Base-by-base conservation (phyloP, 768 basidiomycete genomes). In the Mycena vitilis region DNA sequence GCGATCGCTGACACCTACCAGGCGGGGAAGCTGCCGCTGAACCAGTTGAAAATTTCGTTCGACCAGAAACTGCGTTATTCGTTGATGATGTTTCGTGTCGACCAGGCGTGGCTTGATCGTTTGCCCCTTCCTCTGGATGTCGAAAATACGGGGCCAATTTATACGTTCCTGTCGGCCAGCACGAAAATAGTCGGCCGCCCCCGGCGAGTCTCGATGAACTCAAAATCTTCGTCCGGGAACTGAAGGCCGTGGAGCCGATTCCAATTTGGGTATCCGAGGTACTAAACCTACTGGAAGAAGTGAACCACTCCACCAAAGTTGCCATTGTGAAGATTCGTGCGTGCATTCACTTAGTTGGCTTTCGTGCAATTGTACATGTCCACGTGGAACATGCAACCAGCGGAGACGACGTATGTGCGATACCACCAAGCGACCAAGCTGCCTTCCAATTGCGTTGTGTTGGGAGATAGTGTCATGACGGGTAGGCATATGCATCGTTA, bases 391-490 rank as follows among this genome's bases (percentile, higher is more conserved):
- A 45, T 20, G 11, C 22, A 56, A 30, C 22, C 52, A 78, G 78
- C 77, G n/a, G 48, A 69, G 8, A 69, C 72, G 7, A 67, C 68
- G 8, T 79, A 74, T 60, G 60, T 79, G 30, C 71, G 61, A 20
- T 81, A 80, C 58, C 75, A 80, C 45, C 48, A 52, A 25, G 75
- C 69, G 5, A 57, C 44, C 20, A 71, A 75, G 38, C 61, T 81
- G 12, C 81, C 81, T 0, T 58, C 65, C 12, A 81, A 81, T 63
- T 81, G 74, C 48, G 69, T 80, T 44, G 80, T 78, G 0, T 8
- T 81, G 36, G 81, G 80, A 23, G 81, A 81, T 56, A 75, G 78
- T 40, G 73, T 78, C 10, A 77, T 80, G 78, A 72, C 62, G 9
- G 18, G 70, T 71, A 34, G 23, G 66, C 40, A 37, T 18, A 2